These are phyloP conservation scores for Melastoma malabathricum DNA, from an alignment of 345 rosid genomes.

Conservation along the genomic window DNA sequence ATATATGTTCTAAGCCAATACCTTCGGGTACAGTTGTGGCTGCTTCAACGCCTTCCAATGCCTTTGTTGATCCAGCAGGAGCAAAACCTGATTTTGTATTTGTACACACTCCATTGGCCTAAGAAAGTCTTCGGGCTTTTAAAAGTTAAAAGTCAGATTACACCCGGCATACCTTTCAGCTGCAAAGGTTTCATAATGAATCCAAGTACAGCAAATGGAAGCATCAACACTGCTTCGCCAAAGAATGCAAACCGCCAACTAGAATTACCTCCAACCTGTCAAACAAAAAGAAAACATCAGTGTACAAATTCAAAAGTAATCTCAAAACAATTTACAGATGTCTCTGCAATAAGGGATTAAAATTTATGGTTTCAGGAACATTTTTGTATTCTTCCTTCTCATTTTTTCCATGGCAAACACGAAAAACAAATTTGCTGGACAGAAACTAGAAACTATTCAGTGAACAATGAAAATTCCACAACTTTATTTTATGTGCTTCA, in stretches of 20 bases:
- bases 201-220: conserved; percentile 62
- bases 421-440: too few relatives aligned
- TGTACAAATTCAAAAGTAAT: neutral
- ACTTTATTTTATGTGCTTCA: too few relatives aligned
- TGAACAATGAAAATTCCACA: too few relatives aligned
- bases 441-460: too few relatives aligned
- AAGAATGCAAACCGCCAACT: conserved; percentile 80
- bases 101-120: conserved; percentile 1
- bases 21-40: conserved; percentile 36
- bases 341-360: neutral
- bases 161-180: conserved; percentile 53
- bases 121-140: neutral
- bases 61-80: conserved; percentile 38
- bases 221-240: conserved; percentile 79
- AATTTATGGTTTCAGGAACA: too few relatives aligned
- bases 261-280: conserved; percentile 52
- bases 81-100: conserved; percentile 46
- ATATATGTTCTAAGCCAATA: conserved; percentile 3
- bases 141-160: conserved; percentile 1
- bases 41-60: conserved; percentile 29
- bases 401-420: too few relatives aligned
- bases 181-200: conserved; percentile 73
- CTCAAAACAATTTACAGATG: neutral
- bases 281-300: conserved; percentile 4
- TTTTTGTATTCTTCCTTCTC: too few relatives aligned